Base-by-base conservation (phyloP, 2,329 filamentous ascomycete species). In the Nemania abortiva region DNA sequence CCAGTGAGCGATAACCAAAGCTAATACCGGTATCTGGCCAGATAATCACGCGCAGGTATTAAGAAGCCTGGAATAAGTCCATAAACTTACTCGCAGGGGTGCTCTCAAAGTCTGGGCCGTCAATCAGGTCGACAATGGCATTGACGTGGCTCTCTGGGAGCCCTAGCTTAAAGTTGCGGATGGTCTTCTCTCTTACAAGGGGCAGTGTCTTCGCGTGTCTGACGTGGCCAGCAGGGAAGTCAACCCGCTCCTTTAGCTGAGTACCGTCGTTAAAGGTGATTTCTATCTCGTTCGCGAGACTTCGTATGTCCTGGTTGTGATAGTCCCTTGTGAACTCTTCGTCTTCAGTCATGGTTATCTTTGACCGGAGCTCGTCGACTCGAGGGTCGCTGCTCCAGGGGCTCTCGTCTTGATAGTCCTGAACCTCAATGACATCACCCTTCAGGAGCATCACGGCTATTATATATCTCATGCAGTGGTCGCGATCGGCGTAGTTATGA, bases 401-500 rank as follows among this genome's bases (percentile, higher is more conserved):
- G 27, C 72, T 74, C 3, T 66, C 56, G 52, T 74, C 65, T 45
- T 68, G 66, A 49, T 70, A 73, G 37, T 73, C 72, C 20, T 65
- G 66, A 4, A 70, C 50, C 39, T 56, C 60, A 20, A 31, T 54
- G 13, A 69, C 69, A 22, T 65, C 53, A 11, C 53, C 58, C 57
- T 74, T 74, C 1, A 74, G 63, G 9, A 74, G 27, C 18, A 67
- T 61, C n/a, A 74, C 69, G 1, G 68, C 71, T 24, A 73, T 63
- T 27, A 75, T 70, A 42, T 74, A 75, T 27, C 61, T 54, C 39
- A 75, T 15, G 59, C 70, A 75, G 64, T 74, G 74, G 55, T 73
- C 71, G n/a, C 74, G 53, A 27, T 75, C 73, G 22, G 71, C 71
- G 1, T 65, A 34, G 52, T 74, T 75, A 24, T 68, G 64, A 11